Percentiles rank a stretch among this genome's conserved stretches.
Evolutionary conservation across 2,329 filamentous ascomycete species (phyloP).

Genomic region (Neodidymelliopsis sp.): DNA sequence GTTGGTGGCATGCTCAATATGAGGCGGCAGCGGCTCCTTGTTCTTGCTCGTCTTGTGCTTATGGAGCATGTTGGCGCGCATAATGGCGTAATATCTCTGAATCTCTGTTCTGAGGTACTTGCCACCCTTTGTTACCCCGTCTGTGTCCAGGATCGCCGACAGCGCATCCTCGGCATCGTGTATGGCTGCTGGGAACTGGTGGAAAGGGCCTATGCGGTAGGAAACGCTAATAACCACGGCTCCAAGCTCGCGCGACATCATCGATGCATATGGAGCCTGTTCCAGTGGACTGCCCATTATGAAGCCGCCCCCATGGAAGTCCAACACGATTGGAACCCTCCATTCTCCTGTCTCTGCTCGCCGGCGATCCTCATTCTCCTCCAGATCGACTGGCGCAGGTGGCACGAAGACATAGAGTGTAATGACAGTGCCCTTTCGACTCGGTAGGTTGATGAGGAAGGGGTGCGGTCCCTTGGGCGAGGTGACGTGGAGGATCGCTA

Average conservation of each 20-base stretch:
- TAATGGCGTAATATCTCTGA: constrained; percentile 42
- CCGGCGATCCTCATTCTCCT: constrained; percentile 27
- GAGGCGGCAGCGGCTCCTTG: constrained; percentile 17
- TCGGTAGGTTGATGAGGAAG: constrained; percentile 51
- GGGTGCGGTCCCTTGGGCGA: constrained; percentile 53
- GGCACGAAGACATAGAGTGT: constrained; percentile 54
- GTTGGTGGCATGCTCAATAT: constrained; percentile 29
- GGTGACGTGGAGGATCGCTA: constrained; percentile 49
- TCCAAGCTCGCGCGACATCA: constrained; percentile 53
- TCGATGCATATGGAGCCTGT: constrained; percentile 57
- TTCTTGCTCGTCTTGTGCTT: constrained; percentile 24
- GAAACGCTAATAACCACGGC: constrained; percentile 57
- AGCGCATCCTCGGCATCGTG: constrained; percentile 58
- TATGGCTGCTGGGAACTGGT: constrained; percentile 57
- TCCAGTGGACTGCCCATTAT: constrained; percentile 54
- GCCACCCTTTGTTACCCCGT: constrained; percentile 41
- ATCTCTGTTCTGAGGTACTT: constrained; percentile 46
- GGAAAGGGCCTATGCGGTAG: constrained; percentile 57
- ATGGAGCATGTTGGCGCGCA: constrained; percentile 26
- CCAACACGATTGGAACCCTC: constrained; percentile 51
- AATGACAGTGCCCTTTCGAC: constrained; percentile 48
- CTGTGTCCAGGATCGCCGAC: constrained; percentile 51
- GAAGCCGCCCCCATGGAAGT: constrained; percentile 56
- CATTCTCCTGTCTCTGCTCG: constrained; percentile 36
- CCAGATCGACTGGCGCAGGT: constrained; percentile 42